Evolutionary conservation across 345 rosid species (phyloP), one percentile per base, ranked within the genome.

Genomic region (Dovyalis caffra): DNA sequence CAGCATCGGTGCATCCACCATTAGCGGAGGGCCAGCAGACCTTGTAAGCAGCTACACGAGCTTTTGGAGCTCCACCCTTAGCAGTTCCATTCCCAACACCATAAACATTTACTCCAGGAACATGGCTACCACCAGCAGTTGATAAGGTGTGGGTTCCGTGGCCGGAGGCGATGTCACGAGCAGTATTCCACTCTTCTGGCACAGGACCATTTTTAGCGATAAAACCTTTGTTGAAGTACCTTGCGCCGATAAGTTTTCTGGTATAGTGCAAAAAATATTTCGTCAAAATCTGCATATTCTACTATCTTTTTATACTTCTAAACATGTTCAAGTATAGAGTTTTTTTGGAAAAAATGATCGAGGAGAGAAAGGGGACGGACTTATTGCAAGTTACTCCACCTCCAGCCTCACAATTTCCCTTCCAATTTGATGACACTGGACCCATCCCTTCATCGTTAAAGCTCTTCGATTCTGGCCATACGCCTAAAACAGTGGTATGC

Each of bases 41-140:
- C 34, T 84, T 88, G 64, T 88, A 88, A 49, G 90, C 70, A 0
- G 91, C 95, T 1, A 87, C 76, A 23, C 92, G 82, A 1, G 95
- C 91, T 32, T 38, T 80, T 0, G 92, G 92, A 0, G 95, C 79
- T 6, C 91, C 95, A 0, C 95, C 92, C 37, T 84, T 88, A 0
- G 91, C 91, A 8, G 92, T 90, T 16, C 95, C 92, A 40, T 84
- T 83, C 1, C 85, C 86, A 1, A 40, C 0, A 1, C 91, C 89
- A 33, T 86, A 81, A 1, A 37, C 35, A 21, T 20, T 71, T 0
- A 73, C 79, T 25, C 79, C 51, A 0, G 49, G 53, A 12, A 74
- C 81, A 29, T 74, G 76, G 57, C 47, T 71, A 0, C 85, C 87
- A 0, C 77, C 85, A 0, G 81, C 83, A 0, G 79, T 84, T 14